Evolutionary conservation across 1,284 basidiomycete genomes (phyloP).

Genomic region (Apiotrichum gamsii): DNA sequence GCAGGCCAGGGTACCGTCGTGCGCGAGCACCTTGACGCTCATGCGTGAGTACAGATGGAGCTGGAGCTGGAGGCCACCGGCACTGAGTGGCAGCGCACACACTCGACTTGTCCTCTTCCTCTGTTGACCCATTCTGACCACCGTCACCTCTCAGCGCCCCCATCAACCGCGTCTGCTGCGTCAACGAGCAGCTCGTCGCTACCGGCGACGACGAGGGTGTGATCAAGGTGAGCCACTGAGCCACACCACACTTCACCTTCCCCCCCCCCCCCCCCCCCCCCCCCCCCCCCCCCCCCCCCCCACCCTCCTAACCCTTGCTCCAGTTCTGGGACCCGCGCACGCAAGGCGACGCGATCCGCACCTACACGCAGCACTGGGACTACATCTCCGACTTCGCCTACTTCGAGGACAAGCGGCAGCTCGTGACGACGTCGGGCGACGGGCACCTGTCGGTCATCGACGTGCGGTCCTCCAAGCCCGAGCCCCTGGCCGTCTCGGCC

Average conservation of each 20-base stretch:
- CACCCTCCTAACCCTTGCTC: background rate
- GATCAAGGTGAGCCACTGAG: slow-evolving; percentile 68
- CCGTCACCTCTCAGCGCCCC: slow-evolving; percentile 68
- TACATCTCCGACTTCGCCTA: slow-evolving; percentile 92
- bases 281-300: background rate
- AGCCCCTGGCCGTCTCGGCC: slow-evolving; percentile 73
- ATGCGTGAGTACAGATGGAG: slow-evolving; percentile 10
- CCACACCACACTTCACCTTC: too few species aligned
- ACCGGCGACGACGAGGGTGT: slow-evolving; percentile 93
- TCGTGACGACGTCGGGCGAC: slow-evolving; percentile 85
- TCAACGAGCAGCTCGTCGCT: slow-evolving; percentile 64
- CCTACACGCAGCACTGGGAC: slow-evolving; percentile 84
- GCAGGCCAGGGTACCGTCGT: background rate
- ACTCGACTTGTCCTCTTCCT: too few species aligned
- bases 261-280: too few species aligned
- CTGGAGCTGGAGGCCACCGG: too few species aligned
- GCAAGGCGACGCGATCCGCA: slow-evolving; percentile 54
- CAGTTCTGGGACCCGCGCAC: slow-evolving; percentile 85
- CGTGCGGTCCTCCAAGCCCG: slow-evolving; percentile 65
- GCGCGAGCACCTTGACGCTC: slow-evolving; percentile 2
- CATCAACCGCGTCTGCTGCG: slow-evolving; percentile 71
- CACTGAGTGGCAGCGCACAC: too few species aligned
- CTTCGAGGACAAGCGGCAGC: slow-evolving; percentile 73
- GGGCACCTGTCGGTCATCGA: slow-evolving; percentile 87
- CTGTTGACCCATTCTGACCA: too few species aligned